Conservation (phyloP, 2,329 filamentous ascomycete genomes). For the Passalora sequoiae region DNA sequence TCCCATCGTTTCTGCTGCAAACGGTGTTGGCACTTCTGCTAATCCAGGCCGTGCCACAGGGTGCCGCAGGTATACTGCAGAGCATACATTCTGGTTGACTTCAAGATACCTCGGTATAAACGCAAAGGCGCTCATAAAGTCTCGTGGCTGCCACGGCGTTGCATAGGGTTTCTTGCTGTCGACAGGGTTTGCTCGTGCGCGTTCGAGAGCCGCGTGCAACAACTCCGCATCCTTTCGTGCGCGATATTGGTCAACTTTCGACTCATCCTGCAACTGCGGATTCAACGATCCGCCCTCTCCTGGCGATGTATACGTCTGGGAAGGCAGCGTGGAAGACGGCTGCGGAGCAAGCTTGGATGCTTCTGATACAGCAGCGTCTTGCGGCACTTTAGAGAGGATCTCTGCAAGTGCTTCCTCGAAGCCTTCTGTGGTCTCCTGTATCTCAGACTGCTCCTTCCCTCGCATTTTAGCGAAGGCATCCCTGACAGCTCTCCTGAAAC, state of each 20-base stretch:
- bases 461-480: slow-evolving; percentile 55
- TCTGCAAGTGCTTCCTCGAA: slow-evolving; percentile 35
- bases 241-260: slow-evolving; percentile 45
- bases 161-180: slow-evolving; percentile 77
- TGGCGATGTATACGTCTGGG: no score
- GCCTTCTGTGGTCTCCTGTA: slow-evolving; percentile 26
- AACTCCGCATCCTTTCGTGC: slow-evolving; percentile 53
- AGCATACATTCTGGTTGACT: slow-evolving; percentile 95
- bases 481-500: slow-evolving; percentile 63
- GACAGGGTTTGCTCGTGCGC: slow-evolving; percentile 68
- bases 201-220: slow-evolving; percentile 54
- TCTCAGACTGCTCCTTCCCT: slow-evolving; percentile 18
- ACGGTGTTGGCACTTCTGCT: slow-evolving; percentile 74
- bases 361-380: slow-evolving; percentile 21
- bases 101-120: slow-evolving; percentile 95
- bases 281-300: slow-evolving; percentile 21
- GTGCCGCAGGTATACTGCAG: slow-evolving; percentile 90
- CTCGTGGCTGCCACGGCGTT: slow-evolving; percentile 82
- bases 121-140: slow-evolving; percentile 86
- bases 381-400: slow-evolving; percentile 44
- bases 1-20: slow-evolving; percentile 63
- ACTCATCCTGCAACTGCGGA: slow-evolving; percentile 24
- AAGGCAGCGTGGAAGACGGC: no score
- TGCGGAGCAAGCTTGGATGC: neutral
- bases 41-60: slow-evolving; percentile 78